Evolutionary conservation across 257 asterid species (phyloP), one percentile per base, ranked within the genome.

Genomic region (Primulina tabacum): DNA sequence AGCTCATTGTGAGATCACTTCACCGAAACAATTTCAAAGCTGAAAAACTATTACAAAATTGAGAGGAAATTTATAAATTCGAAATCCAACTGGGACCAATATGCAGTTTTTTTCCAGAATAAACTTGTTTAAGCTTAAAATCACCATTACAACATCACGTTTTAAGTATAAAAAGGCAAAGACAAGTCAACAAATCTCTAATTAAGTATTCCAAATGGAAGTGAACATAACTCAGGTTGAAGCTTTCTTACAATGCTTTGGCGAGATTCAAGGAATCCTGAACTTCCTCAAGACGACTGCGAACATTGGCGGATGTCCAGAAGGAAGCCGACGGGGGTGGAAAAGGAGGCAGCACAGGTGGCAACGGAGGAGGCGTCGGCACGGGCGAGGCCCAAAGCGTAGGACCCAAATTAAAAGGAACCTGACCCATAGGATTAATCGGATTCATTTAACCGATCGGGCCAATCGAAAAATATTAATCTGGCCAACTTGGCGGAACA

Each of bases 271-370:
- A 8, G 28, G 85, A 75, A 57, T 83, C 82, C 14, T 59, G 53
- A 35, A 83, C 82, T 26, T 85, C 88, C 38, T 77, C 73, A 61
- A 81, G 80, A 74, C 86, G 83, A 68, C 70, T 73, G 64, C 71
- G 72, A 33, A 83, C 84, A 62, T 83, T 85, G 26, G 73, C 64
- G 53, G 83, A 62, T 35, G 84, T 81, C 90, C 86, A 85, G 75
- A 83, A 89, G 68, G 86, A 55, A 56, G 86, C 70, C 4, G 95
- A 81, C 8, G 92, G 85, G 33, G 89, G 92, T 20, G 96, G 90
- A 18, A 85, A 60, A 4, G 87, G 82, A 65, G 88, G 93, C 68
- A 74, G 63, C 29, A 70, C 71, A 5, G 90, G 94, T 20, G 82
- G 79, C 69, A 72, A 64, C 29, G 77, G 75, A 1, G 80, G 77